Conservation (phyloP, 208 protist species). For the Blastocrithidia nonstop region DNA sequence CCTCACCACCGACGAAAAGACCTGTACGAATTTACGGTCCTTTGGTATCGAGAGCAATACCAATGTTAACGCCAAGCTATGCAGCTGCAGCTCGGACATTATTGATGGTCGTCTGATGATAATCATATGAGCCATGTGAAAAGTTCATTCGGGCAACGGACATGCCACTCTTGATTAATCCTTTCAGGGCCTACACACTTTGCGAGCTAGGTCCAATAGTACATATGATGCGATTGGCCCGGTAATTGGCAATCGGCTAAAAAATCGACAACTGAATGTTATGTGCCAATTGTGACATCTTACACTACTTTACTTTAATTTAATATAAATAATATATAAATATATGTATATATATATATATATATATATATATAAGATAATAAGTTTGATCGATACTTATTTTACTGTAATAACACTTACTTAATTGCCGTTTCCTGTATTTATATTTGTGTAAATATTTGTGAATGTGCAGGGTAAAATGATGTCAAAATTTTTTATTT, state of each 20-base stretch:
- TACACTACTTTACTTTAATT: no score
- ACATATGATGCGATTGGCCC: conserved; percentile 90
- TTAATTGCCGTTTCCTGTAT: no score
- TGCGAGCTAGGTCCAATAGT: conserved; percentile 94
- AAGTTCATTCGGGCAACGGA: conserved; percentile 96
- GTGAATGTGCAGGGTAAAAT: no score
- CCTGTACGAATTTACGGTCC: conserved; percentile 95
- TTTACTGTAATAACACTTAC: no score
- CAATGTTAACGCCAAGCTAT: conserved; percentile 80
- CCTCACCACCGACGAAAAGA: conserved; percentile 56
- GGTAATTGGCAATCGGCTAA: conserved; percentile 59
- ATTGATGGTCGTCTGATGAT: conserved; percentile 88
- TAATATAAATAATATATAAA: conserved; percentile 2
- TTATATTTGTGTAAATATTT: not conserved
- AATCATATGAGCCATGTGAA: conserved; percentile 95
- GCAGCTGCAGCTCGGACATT: conserved; percentile 86
- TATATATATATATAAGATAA: not conserved
- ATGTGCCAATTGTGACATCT: conserved; percentile 78
- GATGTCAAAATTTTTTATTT: no score
- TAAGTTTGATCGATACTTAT: no score
- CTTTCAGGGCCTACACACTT: conserved; percentile 84
- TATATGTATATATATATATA: conserved; percentile 1
- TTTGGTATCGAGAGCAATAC: conserved; percentile 94
- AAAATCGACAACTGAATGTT: conserved; percentile 82
- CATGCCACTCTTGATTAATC: conserved; percentile 91